Base-by-base conservation (phyloP, 1,284 basidiomycete genomes). In the Polyporus tsugae region DNA sequence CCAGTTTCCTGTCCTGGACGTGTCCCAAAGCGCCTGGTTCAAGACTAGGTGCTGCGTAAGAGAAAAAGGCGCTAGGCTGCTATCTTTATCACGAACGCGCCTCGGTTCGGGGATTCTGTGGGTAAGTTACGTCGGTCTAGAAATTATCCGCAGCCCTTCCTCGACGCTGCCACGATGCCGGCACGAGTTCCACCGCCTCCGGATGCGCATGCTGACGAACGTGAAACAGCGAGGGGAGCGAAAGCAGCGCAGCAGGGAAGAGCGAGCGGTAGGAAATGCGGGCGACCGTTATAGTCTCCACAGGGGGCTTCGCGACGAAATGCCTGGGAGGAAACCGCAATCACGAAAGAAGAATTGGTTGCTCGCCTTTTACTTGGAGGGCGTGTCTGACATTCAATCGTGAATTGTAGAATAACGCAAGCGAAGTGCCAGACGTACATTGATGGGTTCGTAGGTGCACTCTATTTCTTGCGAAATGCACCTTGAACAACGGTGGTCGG, bases 301-400 rank as follows among this genome's bases (percentile, higher is more conserved):
- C 46, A 25, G n/a, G n/a, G 29, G 17, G 6, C 33, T 29, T 33
- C 22, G 52, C 22, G 10, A 25, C 2, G 52, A n/a, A n/a, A n/a
- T n/a, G n/a, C n/a, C n/a, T n/a, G n/a, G 19, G 93, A 19, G 46
- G 29, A 19, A 15, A 4, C 0, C 19, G 11, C 15, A 55, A 55
- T 0, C 52, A 17, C 7, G 29, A 2, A 19, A 1, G 94, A 91
- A 36, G 93, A 92, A 4, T 93, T 92, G 46, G 93, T 88, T 2
- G 82, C 93, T 87, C 94, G 39, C 36, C 93, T 93, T 82, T 95
- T 94, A 1, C 94, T 92, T 25, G 93, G 92, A 6, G 94, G 93
- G 38, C 94, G 89, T 82, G 93, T 92, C 88, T 95, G 11, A 15
- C 2, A 42, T 29, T 19, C 35, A 4, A 17, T 9, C 9, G 4